phyloP scores from a whole-genome alignment of 176 grass and related monocot genomes.

The Echinochloa phyllopogon region DNA sequence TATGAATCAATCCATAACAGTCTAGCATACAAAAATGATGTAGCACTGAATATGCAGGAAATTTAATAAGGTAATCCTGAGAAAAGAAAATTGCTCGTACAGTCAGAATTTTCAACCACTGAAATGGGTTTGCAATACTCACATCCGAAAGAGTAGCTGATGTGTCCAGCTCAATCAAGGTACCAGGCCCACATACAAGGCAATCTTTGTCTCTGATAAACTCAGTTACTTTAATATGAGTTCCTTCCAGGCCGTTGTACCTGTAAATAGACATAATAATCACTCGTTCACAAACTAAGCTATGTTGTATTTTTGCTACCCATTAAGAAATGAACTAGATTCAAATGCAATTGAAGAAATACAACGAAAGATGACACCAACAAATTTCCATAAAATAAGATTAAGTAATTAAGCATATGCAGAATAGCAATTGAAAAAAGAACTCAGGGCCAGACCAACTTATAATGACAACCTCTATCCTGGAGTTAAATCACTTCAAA shows the following conservation, averaged over 20 bases:
- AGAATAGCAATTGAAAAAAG: not conserved
- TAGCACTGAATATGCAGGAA: not conserved
- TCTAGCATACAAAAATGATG: not conserved
- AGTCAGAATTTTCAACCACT: not conserved
- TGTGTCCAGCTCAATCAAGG: slow-evolving; percentile 69
- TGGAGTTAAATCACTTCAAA: not conserved
- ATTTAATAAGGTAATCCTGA: slow-evolving; percentile 7
- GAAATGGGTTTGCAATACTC: slow-evolving; percentile 33
- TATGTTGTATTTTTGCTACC: not conserved
- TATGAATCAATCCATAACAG: not conserved
- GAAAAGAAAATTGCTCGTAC: not conserved
- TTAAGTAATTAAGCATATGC: slow-evolving; percentile 11
- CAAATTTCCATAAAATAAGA: not conserved
- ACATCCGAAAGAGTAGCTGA: slow-evolving; percentile 77
- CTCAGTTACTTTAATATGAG: slow-evolving; percentile 93
- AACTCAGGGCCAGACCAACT: slow-evolving; percentile 12
- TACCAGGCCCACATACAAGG: slow-evolving; percentile 90
- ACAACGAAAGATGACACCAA: not conserved
- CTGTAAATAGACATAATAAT: slow-evolving; percentile 50
- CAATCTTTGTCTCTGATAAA: slow-evolving; percentile 91
- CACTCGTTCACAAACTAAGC: slow-evolving; percentile 10
- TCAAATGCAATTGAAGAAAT: slow-evolving; percentile 15
- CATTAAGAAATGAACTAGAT: slow-evolving; percentile 11
- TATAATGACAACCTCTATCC: not conserved
- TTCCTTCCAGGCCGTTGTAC: slow-evolving; percentile 89